Evolutionary conservation across 768 basidiomycete genomes (phyloP), one percentile per base, ranked within the genome.

Genomic region (Sarcomyxa edulis): DNA sequence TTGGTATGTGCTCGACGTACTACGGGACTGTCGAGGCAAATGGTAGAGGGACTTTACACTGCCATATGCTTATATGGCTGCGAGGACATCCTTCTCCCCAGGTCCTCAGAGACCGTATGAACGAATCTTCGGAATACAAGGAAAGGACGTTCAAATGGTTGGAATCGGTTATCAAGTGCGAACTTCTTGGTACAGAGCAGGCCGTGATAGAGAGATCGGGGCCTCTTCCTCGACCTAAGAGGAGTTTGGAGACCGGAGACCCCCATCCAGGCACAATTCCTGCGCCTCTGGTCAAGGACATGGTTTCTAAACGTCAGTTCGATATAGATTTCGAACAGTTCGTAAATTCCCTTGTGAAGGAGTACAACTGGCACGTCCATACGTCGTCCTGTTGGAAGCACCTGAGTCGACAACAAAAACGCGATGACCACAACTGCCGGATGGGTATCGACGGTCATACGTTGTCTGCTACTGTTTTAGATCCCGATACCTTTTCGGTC

Each of bases 11-110:
- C 9, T 16, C 19, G 2, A 32, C 4, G 1, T 44, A 37, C 18
- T 42, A 39, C 16, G 32, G 24, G 18, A 32, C 34, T 38, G 36
- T 54, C 0, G 60, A 62, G 32, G 38, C 48, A 1, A 61, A 58
- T 30, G 51, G 51, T 3, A 35, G 32, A 11, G 32, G 32, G 16
- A 11, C 32, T 8, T 18, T 33, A 33, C 32, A 33, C 16, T 10
- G 9, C 15, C 32, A 33, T 18, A 33, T 33, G 32, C 15, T 33
- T 8, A 8, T 33, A 9, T 33, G 32, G 32, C 33, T 62, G 1
- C 11, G 41, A 29, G 57, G 54, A 0, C 41, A 45, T 10, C 31
- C 27, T 4, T 20, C 10, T 22, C 7, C 34, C 4, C 7, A 40
- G 14, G 22, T 15, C 11, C 10, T 35, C 36, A 38, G 61, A 0